Percentiles rank a stretch among this genome's conserved stretches.
phyloP scores from a whole-genome alignment of 2,329 filamentous ascomycete species.

The Truncatella angustata region DNA sequence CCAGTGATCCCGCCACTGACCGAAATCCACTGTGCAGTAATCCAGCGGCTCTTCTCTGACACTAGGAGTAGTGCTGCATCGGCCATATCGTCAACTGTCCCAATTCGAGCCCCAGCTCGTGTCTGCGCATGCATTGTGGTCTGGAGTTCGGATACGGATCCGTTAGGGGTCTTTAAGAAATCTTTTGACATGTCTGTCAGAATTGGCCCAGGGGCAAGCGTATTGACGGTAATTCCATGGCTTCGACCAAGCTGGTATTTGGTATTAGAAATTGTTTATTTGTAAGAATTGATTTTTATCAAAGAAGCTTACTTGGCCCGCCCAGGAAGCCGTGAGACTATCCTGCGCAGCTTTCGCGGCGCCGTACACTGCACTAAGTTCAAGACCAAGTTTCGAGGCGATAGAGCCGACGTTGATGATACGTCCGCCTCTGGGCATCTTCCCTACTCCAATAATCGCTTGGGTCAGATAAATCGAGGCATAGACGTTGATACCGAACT shows the following conservation, averaged over 20 bases:
- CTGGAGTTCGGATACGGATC: background rate
- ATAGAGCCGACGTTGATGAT: conserved; percentile 32
- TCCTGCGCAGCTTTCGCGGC: conserved; percentile 35
- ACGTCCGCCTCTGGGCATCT: conserved; percentile 34
- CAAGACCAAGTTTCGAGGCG: conserved; percentile 18
- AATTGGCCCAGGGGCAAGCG: conserved; percentile 29
- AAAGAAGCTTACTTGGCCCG: conserved; percentile 27
- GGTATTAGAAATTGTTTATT: background rate
- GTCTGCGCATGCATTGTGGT: conserved; percentile 17
- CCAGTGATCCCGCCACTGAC: conserved; percentile 29
- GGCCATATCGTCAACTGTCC: conserved; percentile 27
- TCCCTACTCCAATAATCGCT: conserved; percentile 18
- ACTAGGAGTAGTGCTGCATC: conserved; percentile 28
- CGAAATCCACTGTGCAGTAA: conserved; percentile 31
- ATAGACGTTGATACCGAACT: conserved; percentile 31
- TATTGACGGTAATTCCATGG: conserved; percentile 31
- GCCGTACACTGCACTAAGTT: conserved; percentile 21
- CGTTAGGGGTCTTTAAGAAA: conserved; percentile 5
- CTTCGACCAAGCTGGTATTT: conserved; percentile 21
- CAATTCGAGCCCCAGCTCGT: conserved; percentile 24
- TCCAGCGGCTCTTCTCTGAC: conserved; percentile 32
- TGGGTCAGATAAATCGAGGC: conserved; percentile 34
- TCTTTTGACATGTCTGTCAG: conserved; percentile 19
- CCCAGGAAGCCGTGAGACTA: conserved; percentile 30
- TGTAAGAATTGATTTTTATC: background rate